Percentiles rank a stretch among this genome's conserved stretches.
phyloP scores from a whole-genome alignment of 257 asterid genomes.

The Nicotiana paniculata region DNA sequence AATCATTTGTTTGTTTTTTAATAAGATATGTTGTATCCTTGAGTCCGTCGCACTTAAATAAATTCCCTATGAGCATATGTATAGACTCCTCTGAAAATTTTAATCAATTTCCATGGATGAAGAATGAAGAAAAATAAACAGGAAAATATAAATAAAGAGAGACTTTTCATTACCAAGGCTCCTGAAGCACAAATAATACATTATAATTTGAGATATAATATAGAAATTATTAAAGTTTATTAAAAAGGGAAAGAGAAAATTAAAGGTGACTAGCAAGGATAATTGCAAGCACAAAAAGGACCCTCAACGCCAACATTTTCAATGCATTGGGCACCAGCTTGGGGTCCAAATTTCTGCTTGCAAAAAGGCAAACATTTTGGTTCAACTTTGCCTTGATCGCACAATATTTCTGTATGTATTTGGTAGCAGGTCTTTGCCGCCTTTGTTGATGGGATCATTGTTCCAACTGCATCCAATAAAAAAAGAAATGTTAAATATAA shows the following conservation, averaged over 20 bases:
- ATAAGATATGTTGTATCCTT: too few relatives aligned
- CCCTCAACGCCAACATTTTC: neutral
- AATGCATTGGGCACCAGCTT: slow-evolving; percentile 2
- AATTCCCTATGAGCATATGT: too few relatives aligned
- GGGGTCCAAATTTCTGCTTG: neutral
- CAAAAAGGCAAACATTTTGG: neutral
- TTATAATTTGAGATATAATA: neutral
- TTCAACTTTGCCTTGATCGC: neutral
- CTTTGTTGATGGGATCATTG: neutral
- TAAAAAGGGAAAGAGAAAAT: neutral
- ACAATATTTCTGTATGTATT: neutral
- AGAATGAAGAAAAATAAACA: too few relatives aligned
- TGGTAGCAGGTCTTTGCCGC: neutral
- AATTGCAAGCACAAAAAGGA: neutral
- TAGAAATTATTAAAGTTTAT: neutral
- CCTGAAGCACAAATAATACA: too few relatives aligned
- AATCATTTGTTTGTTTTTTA: too few relatives aligned
- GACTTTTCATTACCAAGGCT: too few relatives aligned
- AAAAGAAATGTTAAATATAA: neutral
- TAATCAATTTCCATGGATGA: too few relatives aligned
- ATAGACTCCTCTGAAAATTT: too few relatives aligned
- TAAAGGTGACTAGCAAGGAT: neutral
- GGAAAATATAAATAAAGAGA: too few relatives aligned
- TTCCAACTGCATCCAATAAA: neutral
- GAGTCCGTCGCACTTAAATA: too few relatives aligned